Percentiles rank a stretch among this genome's conserved stretches.
These are phyloP conservation scores for Lizonia empirigonia DNA, from an alignment of 2,329 filamentous ascomycete genomes.

Conservation along the genomic window DNA sequence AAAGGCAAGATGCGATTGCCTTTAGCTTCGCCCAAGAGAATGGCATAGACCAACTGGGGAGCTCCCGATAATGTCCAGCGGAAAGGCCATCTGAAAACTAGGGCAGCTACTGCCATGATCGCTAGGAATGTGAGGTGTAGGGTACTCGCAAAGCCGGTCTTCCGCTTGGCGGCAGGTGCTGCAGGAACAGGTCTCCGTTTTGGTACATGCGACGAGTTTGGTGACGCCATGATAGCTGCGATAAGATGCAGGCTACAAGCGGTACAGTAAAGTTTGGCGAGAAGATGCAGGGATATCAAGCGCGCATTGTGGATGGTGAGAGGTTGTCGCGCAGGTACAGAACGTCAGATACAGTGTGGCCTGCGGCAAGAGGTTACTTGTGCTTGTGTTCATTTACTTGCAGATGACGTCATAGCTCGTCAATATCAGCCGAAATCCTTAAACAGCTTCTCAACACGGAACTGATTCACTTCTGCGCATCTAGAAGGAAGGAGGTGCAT, in stretches of 20 bases:
- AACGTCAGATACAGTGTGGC: neutral
- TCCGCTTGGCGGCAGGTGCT: conserved; percentile 7
- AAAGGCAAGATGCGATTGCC: conserved; percentile 51
- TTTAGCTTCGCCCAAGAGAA: conserved; percentile 46
- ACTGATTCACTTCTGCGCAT: neutral
- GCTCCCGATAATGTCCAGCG: conserved; percentile 53
- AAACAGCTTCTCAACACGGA: neutral
- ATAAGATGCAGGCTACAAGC: neutral
- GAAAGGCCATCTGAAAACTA: conserved; percentile 23
- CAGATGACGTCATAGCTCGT: conserved; percentile 10
- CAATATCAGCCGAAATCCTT: conserved; percentile 3
- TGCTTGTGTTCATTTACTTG: conserved; percentile 9
- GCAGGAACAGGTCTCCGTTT: conserved; percentile 2
- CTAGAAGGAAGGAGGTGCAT: neutral
- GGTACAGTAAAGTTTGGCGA: neutral
- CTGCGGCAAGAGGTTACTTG: conserved; percentile 3
- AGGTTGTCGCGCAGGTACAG: conserved; percentile 9
- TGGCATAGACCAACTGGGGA: conserved; percentile 45
- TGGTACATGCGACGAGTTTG: conserved; percentile 4
- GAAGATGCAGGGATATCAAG: neutral
- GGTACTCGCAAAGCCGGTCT: conserved; percentile 2
- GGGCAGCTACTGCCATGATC: neutral
- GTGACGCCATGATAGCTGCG: conserved; percentile 3
- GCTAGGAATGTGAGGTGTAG: conserved; percentile 13
- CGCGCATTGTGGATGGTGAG: conserved; percentile 6